Conservation (phyloP, 2,329 filamentous ascomycete genomes). For the Aspergillus aculeatus region DNA sequence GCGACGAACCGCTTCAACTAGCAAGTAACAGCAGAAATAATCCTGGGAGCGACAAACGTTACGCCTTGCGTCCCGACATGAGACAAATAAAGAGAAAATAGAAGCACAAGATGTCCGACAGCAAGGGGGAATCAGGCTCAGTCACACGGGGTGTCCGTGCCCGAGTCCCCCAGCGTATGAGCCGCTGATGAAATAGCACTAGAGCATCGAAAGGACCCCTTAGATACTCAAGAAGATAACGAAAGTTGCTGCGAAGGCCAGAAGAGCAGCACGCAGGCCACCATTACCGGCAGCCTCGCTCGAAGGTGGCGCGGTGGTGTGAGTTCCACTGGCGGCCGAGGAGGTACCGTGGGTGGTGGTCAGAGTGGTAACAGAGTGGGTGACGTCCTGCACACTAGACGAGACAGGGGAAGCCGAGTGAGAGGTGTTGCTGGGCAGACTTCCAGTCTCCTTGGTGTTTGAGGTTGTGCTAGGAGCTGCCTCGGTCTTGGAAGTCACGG, state of each 20-base stretch:
- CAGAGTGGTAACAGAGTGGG: not conserved
- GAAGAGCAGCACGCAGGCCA: not conserved
- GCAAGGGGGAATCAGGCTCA: constrained; percentile 4
- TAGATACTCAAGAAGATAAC: constrained; percentile 4
- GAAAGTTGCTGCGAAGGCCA: constrained; percentile 6
- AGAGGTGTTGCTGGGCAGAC: not conserved
- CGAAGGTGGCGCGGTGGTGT: constrained; percentile 16
- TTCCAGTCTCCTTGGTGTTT: not conserved
- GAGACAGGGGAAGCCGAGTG: not conserved
- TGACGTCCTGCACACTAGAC: not conserved
- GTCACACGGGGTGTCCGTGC: constrained; percentile 5
- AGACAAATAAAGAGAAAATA: not conserved
- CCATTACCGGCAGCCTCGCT: constrained; percentile 18
- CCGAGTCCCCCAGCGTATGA: not conserved
- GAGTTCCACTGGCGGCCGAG: constrained; percentile 5
- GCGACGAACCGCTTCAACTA: constrained; percentile 6
- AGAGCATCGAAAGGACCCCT: not conserved
- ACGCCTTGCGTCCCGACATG: constrained; percentile 3
- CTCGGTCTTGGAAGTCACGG: not conserved
- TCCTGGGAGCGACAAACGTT: constrained; percentile 2
- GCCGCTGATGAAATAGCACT: not conserved
- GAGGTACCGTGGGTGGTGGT: not conserved
- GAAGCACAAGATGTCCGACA: constrained; percentile 5
- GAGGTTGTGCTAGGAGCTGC: not conserved
- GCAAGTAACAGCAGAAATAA: constrained; percentile 7